Evolutionary conservation across 257 asterid genomes (phyloP).

Genomic region (Forsythia viridissima): DNA sequence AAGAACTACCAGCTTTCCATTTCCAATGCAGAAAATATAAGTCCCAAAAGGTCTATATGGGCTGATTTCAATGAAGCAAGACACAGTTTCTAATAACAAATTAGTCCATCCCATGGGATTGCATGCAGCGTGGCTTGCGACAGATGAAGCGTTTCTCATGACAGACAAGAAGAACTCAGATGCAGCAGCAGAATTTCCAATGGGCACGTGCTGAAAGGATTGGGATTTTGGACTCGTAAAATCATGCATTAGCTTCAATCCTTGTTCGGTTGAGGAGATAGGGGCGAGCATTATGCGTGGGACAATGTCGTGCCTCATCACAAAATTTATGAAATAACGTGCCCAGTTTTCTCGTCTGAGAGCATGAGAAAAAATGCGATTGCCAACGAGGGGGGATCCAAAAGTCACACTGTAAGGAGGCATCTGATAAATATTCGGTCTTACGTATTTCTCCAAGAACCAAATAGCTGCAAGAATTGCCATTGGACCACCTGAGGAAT

Average conservation of each 20-base stretch:
- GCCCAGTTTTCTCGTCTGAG: slow-evolving; percentile 80
- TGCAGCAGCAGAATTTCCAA: slow-evolving; percentile 26
- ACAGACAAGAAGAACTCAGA: slow-evolving; percentile 49
- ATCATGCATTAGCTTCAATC: slow-evolving; percentile 45
- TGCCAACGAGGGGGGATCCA: slow-evolving; percentile 74
- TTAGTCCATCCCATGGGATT: slow-evolving; percentile 79
- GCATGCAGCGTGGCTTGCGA: slow-evolving; percentile 76
- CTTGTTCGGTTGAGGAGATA: slow-evolving; percentile 48
- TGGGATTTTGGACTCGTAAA: slow-evolving; percentile 51
- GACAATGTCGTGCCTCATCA: slow-evolving; percentile 64
- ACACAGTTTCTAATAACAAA: slow-evolving; percentile 67
- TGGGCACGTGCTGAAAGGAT: slow-evolving; percentile 23
- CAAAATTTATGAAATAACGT: slow-evolving; percentile 58
- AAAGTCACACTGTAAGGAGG: slow-evolving; percentile 72
- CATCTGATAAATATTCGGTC: slow-evolving; percentile 22
- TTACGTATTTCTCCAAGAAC: slow-evolving; percentile 69
- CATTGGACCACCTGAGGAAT: slow-evolving; percentile 75
- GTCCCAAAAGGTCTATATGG: slow-evolving; percentile 81
- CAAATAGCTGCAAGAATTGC: slow-evolving; percentile 76
- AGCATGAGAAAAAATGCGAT: slow-evolving; percentile 69
- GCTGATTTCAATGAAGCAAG: slow-evolving; percentile 72
- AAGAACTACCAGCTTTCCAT: slow-evolving; percentile 57
- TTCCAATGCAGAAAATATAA: slow-evolving; percentile 57
- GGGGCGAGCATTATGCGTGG: slow-evolving; percentile 82
- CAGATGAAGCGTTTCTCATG: slow-evolving; percentile 58